Evolutionary conservation across 768 basidiomycete genomes (phyloP).

Genomic region (Tricholomella constricta): DNA sequence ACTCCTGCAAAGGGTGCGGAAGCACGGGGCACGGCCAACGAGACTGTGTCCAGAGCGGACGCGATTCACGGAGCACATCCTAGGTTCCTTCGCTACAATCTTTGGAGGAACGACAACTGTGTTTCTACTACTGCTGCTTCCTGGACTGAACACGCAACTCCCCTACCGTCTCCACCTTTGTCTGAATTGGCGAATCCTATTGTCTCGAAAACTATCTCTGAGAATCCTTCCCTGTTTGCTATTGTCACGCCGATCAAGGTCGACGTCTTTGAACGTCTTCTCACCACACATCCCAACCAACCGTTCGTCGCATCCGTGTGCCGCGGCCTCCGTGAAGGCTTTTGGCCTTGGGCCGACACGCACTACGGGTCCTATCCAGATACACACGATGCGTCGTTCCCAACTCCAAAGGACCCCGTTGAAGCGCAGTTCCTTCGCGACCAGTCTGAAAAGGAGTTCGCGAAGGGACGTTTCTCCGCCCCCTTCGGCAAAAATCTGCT

Average conservation of each 20-base stretch:
- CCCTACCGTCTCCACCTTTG: neutral
- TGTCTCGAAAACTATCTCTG: neutral
- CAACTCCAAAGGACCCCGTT: neutral
- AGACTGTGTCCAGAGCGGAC: neutral
- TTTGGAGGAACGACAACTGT: neutral
- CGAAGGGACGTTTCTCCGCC: slow-evolving; percentile 11
- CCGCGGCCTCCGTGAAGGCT: slow-evolving; percentile 37
- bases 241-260: neutral
- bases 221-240: neutral
- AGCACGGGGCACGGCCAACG: neutral
- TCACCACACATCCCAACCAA: slow-evolving; percentile 34
- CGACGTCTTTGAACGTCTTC: neutral
- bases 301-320: too few relatives aligned
- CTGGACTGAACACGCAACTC: slow-evolving; percentile 23
- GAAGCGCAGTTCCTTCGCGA: neutral
- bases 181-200: neutral
- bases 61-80: neutral
- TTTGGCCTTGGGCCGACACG: slow-evolving; percentile 40
- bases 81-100: neutral
- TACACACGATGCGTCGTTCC: neutral
- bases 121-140: slow-evolving; percentile 10
- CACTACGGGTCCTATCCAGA: neutral
- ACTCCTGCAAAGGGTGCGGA: neutral
- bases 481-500: slow-evolving; percentile 28
- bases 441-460: neutral